Conservation (phyloP, 2,329 filamentous ascomycete genomes). For the Xylariaceae sp. region DNA sequence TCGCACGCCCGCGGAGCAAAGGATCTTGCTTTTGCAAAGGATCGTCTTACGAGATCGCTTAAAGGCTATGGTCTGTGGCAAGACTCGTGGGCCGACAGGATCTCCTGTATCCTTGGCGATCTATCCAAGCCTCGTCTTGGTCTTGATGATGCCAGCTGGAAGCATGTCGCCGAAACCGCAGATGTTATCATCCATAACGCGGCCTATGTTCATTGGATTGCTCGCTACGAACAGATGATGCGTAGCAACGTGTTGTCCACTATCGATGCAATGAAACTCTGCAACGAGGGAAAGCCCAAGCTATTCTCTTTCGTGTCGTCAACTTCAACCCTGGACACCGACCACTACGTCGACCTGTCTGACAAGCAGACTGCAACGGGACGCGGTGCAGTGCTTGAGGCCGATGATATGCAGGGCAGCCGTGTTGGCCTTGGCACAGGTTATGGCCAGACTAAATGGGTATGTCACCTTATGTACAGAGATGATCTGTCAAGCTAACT, state of each 20-base stretch:
- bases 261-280: slow-evolving; percentile 67
- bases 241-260: slow-evolving; percentile 75
- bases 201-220: slow-evolving; percentile 74
- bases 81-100: slow-evolving; percentile 55
- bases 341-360: slow-evolving; percentile 72
- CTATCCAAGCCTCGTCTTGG: slow-evolving; percentile 67
- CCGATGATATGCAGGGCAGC: slow-evolving; percentile 72
- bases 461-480: too few relatives aligned
- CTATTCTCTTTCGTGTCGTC: slow-evolving; percentile 75
- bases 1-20: slow-evolving; percentile 65
- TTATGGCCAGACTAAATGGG: slow-evolving; percentile 89
- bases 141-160: slow-evolving; percentile 58
- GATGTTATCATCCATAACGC: slow-evolving; percentile 80
- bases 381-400: slow-evolving; percentile 60
- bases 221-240: slow-evolving; percentile 64
- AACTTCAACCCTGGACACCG: slow-evolving; percentile 73
- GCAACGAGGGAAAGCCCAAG: slow-evolving; percentile 71
- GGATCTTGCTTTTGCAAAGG: slow-evolving; percentile 49
- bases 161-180: slow-evolving; percentile 54
- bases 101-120: slow-evolving; percentile 66
- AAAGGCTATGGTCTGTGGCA: slow-evolving; percentile 76
- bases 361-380: slow-evolving; percentile 52
- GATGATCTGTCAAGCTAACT: neutral
- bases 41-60: slow-evolving; percentile 59
- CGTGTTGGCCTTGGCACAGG: slow-evolving; percentile 71